phyloP scores from a whole-genome alignment of 441 rosid genomes.

The Euphorbia corollata region DNA sequence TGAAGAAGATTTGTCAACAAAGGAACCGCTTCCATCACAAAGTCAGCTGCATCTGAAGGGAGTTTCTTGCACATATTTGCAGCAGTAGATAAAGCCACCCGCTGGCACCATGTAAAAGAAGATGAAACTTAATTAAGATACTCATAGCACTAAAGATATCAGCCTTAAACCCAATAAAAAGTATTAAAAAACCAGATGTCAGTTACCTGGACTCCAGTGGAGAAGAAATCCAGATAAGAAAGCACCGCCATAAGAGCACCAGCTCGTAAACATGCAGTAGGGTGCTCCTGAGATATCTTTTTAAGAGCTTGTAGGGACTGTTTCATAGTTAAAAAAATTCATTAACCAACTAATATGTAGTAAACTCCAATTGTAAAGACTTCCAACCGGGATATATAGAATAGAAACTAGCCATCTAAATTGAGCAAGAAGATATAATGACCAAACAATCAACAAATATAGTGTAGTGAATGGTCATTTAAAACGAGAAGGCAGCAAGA shows the following conservation, averaged over 20 bases:
- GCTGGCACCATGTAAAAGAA: constrained; percentile 36
- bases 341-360: constrained; percentile 3
- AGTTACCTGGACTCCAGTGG: constrained; percentile 95
- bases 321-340: constrained; percentile 21
- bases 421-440: background rate
- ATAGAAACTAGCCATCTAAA: background rate
- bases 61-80: constrained; percentile 99
- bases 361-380: background rate
- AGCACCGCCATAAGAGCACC: constrained; percentile 99
- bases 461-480: background rate
- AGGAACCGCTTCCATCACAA: constrained; percentile 99
- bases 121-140: constrained; percentile 10
- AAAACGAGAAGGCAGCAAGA: background rate
- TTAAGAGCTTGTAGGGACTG: constrained; percentile 97
- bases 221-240: constrained; percentile 93
- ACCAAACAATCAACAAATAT: background rate
- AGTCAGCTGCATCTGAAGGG: constrained; percentile 98
- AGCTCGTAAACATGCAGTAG: constrained; percentile 95
- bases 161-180: background rate
- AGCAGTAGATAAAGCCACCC: constrained; percentile 96
- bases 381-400: background rate
- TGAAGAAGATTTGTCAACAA: constrained; percentile 92
- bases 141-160: background rate
- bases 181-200: background rate
- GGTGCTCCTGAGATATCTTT: constrained; percentile 99